Evolutionary conservation across 1,284 basidiomycete genomes (phyloP).

Genomic region (Ceratobasidium sp.): DNA sequence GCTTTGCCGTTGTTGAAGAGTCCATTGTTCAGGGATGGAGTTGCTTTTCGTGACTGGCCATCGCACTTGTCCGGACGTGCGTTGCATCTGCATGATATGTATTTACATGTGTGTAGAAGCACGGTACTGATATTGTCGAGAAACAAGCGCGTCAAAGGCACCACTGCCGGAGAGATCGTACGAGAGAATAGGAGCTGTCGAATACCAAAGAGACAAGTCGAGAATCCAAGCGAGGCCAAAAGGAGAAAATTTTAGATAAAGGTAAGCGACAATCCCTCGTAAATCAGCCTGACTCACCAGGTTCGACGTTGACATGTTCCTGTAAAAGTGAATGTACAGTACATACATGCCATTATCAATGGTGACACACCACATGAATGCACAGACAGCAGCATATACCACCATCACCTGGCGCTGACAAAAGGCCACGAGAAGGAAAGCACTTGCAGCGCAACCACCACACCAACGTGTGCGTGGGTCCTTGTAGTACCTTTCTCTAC

Average conservation of each 20-base stretch:
- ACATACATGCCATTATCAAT: no score
- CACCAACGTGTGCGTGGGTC: no score
- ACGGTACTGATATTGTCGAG: not conserved
- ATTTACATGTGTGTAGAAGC: constrained; percentile 21
- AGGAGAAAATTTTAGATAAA: not conserved
- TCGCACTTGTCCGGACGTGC: not conserved
- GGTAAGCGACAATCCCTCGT: not conserved
- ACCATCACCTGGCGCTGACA: no score
- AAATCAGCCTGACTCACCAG: not conserved
- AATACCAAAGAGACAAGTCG: not conserved
- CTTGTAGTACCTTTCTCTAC: no score
- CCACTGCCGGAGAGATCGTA: not conserved
- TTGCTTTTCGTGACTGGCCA: constrained; percentile 24
- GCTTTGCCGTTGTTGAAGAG: not conserved
- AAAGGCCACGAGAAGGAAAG: no score
- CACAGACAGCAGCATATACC: no score
- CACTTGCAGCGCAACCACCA: no score
- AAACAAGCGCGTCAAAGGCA: not conserved
- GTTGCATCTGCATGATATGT: constrained; percentile 18
- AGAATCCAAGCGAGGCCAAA: not conserved
- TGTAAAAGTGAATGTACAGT: no score
- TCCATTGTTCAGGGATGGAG: not conserved
- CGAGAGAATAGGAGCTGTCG: not conserved
- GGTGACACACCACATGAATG: no score
- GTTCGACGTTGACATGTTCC: no score